phyloP scores from a whole-genome alignment of 345 rosid genomes.

The Arabidopsis arenosa region DNA sequence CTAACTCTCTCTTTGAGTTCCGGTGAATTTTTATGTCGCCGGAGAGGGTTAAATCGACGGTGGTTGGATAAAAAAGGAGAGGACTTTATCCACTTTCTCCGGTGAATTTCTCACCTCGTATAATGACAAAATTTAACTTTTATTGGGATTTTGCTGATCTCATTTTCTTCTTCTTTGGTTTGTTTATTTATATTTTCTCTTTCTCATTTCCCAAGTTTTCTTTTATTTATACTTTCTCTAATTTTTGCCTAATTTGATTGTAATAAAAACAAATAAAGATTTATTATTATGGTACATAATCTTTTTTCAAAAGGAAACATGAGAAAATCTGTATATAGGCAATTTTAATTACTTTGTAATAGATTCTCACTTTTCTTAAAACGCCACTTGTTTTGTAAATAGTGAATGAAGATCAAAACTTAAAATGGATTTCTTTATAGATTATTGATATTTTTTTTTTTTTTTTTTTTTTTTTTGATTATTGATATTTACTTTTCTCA shows the following conservation, averaged over 20 bases:
- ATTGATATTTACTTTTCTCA: background rate
- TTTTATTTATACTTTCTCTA: background rate
- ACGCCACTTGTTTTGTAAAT: too few species aligned
- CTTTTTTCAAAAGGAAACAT: background rate
- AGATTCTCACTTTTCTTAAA: background rate
- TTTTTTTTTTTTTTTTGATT: too few species aligned
- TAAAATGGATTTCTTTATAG: too few species aligned
- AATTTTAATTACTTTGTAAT: background rate
- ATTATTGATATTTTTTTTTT: too few species aligned
- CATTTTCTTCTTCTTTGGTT: slow-evolving; percentile 11
- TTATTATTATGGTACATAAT: background rate
- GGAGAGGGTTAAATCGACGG: slow-evolving; percentile 33
- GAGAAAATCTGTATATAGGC: background rate
- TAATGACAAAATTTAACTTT: slow-evolving; percentile 47
- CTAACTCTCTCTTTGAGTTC: slow-evolving; percentile 33
- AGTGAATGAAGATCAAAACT: too few species aligned
- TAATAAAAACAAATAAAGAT: background rate
- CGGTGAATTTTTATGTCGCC: slow-evolving; percentile 29
- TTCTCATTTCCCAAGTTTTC: background rate
- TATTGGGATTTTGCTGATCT: slow-evolving; percentile 39
- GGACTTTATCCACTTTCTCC: slow-evolving; percentile 44
- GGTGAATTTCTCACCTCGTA: slow-evolving; percentile 36
- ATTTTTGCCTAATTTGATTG: background rate
- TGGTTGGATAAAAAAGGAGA: slow-evolving; percentile 9
- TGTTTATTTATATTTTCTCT: background rate